These are phyloP conservation scores for Stentor coeruleus DNA, from an alignment of 73 alveolate species.

Conservation along the genomic window DNA sequence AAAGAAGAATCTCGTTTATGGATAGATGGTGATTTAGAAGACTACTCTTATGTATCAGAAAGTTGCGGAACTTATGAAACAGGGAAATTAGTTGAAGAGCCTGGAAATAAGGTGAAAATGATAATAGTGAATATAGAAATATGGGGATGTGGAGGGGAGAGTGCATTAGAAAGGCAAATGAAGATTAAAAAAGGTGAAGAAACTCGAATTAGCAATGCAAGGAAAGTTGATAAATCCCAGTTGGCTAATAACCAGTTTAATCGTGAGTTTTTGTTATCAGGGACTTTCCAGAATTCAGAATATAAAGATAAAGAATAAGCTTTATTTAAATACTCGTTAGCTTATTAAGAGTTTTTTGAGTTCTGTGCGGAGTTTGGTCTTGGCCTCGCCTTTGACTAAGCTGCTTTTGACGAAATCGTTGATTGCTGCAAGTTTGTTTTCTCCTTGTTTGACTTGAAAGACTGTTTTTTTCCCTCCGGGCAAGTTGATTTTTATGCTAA, in stretches of 20 bases:
- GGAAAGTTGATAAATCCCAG: constrained; percentile 8
- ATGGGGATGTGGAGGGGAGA: constrained; percentile 25
- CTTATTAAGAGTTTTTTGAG: not conserved
- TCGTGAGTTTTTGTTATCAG: not conserved
- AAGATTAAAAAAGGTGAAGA: not conserved
- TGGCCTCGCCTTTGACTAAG: constrained; percentile 10
- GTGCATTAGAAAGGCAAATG: not conserved
- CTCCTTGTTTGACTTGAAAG: too few relatives aligned
- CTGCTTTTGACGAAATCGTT: too few relatives aligned
- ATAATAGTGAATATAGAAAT: not conserved
- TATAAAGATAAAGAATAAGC: not conserved
- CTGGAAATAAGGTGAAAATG: not conserved
- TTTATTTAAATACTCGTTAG: not conserved
- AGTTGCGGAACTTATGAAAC: not conserved
- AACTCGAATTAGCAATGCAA: not conserved
- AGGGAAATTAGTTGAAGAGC: not conserved
- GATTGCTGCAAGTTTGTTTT: too few relatives aligned
- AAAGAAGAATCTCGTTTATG: not conserved
- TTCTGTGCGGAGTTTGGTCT: not conserved
- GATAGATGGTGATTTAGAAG: constrained; percentile 6
- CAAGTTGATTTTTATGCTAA: not conserved
- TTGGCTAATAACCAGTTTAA: not conserved
- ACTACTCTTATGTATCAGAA: not conserved
- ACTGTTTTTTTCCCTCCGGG: not conserved
- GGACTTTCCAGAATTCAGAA: constrained; percentile 5